Evolutionary conservation across 306 rosid genomes (phyloP).

Genomic region (Vigna reflexopilosa): DNA sequence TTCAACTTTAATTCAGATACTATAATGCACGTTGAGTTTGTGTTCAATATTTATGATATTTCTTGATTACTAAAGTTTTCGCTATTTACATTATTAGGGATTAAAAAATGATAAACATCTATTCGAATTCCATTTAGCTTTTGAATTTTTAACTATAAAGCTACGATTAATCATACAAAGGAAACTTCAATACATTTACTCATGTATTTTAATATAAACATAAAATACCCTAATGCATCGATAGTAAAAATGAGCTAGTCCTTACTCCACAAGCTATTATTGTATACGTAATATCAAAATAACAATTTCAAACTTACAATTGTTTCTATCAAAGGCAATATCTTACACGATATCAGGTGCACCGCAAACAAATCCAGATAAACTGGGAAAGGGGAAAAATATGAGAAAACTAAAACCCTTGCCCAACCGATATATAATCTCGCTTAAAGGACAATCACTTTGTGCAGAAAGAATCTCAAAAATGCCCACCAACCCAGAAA

Average conservation of each 20-base stretch:
- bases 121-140: too few relatives aligned
- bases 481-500: constrained; percentile 70
- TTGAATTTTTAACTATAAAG: too few relatives aligned
- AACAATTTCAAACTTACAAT: constrained; percentile 56
- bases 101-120: too few relatives aligned
- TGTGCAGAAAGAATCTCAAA: constrained; percentile 82
- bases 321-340: constrained; percentile 52
- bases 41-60: too few relatives aligned
- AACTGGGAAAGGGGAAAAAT: constrained; percentile 55
- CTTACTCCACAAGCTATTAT: constrained; percentile 52
- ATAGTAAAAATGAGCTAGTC: constrained; percentile 30
- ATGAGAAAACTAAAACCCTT: constrained; percentile 55
- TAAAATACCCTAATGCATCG: neutral
- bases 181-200: too few relatives aligned
- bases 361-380: constrained; percentile 55
- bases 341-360: constrained; percentile 55
- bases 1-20: too few relatives aligned
- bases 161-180: too few relatives aligned
- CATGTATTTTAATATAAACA: neutral
- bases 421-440: constrained; percentile 59
- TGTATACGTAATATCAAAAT: constrained; percentile 49
- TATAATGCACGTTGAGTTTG: too few relatives aligned
- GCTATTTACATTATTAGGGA: too few relatives aligned
- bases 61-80: too few relatives aligned
- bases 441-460: constrained; percentile 64